Evolutionary conservation across 164 flowering plant species (phyloP).

Genomic region (Dillenia turbinata): DNA sequence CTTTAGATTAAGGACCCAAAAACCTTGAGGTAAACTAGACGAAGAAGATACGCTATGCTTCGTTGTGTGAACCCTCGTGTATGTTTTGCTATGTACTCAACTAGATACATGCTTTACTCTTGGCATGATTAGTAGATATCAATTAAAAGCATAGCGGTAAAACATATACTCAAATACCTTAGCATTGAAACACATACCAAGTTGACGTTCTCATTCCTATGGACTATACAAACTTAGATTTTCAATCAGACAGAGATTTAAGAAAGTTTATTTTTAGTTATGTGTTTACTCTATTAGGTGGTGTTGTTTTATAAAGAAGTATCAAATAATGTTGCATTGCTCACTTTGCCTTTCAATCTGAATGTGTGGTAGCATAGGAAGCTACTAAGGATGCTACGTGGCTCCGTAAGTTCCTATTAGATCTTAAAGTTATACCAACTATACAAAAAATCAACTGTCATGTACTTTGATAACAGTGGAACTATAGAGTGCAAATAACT

Average conservation of each 20-base stretch:
- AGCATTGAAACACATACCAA: not conserved
- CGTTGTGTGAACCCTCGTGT: slow-evolving; percentile 7
- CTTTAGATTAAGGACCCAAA: not conserved
- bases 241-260: not conserved
- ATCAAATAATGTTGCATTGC: too few relatives aligned
- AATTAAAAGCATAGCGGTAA: slow-evolving; percentile 5
- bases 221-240: slow-evolving; percentile 1
- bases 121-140: slow-evolving; percentile 5
- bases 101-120: slow-evolving; percentile 6
- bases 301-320: too few relatives aligned
- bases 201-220: not conserved
- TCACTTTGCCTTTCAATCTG: too few relatives aligned
- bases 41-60: slow-evolving; percentile 1
- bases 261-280: not conserved
- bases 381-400: too few relatives aligned
- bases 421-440: too few relatives aligned
- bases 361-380: too few relatives aligned
- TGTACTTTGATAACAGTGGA: too few relatives aligned
- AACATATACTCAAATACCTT: slow-evolving; percentile 7
- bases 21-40: slow-evolving; percentile 1
- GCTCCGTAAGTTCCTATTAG: too few relatives aligned
- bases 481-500: too few relatives aligned
- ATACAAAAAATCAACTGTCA: too few relatives aligned
- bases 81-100: slow-evolving; percentile 9
- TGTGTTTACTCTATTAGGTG: too few relatives aligned